Conservation (phyloP, 192 early-diverging fungal genomes). For the Backusella macrospora region DNA sequence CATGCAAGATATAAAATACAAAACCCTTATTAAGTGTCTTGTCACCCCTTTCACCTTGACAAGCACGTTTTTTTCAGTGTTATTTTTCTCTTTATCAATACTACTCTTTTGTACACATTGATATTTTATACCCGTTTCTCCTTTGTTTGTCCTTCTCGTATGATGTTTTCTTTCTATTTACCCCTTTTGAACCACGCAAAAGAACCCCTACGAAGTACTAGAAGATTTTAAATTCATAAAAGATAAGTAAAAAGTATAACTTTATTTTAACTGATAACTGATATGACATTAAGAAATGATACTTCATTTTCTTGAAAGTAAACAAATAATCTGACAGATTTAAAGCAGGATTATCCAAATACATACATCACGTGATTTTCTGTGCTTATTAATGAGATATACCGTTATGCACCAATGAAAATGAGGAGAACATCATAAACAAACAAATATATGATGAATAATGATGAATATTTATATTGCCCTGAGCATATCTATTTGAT, state of each 20-base stretch:
- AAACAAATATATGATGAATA: not conserved
- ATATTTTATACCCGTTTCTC: not conserved
- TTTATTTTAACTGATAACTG: too few species aligned
- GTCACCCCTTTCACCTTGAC: not conserved
- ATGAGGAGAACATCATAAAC: not conserved
- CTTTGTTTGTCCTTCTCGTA: not conserved
- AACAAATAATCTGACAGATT: slow-evolving; percentile 13
- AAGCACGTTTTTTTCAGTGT: not conserved
- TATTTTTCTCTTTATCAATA: not conserved
- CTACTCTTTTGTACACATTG: not conserved
- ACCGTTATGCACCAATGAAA: slow-evolving; percentile 9
- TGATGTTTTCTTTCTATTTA: not conserved
- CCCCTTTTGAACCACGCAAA: not conserved
- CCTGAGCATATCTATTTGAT: slow-evolving; percentile 6
- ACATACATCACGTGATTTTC: not conserved
- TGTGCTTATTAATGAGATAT: not conserved
- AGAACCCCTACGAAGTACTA: not conserved
- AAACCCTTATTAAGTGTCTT: not conserved
- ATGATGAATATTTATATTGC: slow-evolving; percentile 9
- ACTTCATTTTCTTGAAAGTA: not conserved
- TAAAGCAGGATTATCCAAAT: not conserved
- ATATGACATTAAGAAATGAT: not conserved
- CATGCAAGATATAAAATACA: not conserved
- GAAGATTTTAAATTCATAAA: not conserved
- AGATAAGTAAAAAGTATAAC: not conserved